Evolutionary conservation across 2,329 filamentous ascomycete genomes (phyloP).

Genomic region (Monosporascus ibericus): DNA sequence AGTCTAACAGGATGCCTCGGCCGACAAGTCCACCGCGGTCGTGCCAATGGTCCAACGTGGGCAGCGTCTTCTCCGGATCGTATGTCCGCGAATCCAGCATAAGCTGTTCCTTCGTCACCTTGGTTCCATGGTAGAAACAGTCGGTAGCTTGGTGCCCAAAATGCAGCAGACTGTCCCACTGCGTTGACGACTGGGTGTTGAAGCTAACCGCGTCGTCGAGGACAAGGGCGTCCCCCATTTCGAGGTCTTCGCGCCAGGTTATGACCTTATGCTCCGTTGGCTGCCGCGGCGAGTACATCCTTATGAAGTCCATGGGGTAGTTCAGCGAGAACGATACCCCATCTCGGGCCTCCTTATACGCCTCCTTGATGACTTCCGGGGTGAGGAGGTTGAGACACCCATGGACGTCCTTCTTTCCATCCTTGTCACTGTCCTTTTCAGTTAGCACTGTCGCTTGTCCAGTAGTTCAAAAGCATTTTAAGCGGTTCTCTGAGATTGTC

Average conservation of each 20-base stretch:
- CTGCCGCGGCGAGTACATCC: not conserved
- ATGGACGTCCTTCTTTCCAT: constrained; percentile 4
- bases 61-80: constrained; percentile 1
- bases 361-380: not conserved
- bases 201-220: constrained; percentile 8
- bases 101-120: constrained; percentile 2
- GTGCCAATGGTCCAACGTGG: constrained; percentile 6
- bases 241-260: constrained; percentile 4
- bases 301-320: constrained; percentile 4
- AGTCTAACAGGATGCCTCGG: constrained; percentile 48
- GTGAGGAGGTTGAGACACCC: constrained; percentile 8
- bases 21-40: constrained; percentile 39
- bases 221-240: not conserved
- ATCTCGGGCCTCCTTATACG: constrained; percentile 6
- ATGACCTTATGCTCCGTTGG: constrained; percentile 2
- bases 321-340: constrained; percentile 6
- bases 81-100: not conserved
- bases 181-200: constrained; percentile 8
- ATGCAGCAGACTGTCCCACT: constrained; percentile 8
- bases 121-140: constrained; percentile 1
- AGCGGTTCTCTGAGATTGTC: not conserved
- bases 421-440: not conserved
- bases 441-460: not conserved
- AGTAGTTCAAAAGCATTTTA: too few relatives aligned
- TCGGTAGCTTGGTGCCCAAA: constrained; percentile 3